Base-by-base conservation (phyloP, 305 asterid genomes). In the Galium porrigens region DNA sequence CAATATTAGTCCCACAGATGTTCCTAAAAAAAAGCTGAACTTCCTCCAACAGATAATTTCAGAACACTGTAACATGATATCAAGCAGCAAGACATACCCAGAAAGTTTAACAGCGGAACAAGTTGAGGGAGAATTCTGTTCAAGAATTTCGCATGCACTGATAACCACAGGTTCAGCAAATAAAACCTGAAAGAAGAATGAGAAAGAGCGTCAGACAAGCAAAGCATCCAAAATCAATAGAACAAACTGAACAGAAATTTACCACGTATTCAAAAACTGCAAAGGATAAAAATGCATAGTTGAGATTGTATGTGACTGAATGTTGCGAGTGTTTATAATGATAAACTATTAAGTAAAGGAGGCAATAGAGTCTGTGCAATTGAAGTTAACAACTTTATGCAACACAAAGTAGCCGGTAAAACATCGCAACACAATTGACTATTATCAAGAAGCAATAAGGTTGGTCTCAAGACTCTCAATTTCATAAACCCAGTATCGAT, bases 111-210 rank as follows among this genome's bases (percentile, higher is more conserved):
- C 87, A n/a, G 82, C 79, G 60, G 94, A 79, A 73, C 94, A 87
- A 51, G 81, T 60, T 68, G 99, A 89, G 57, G 96, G 66, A 60
- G 95, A 89, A 75, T 82, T 85, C 77, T 89, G 99, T 79, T 92
- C 99, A 63, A 92, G 87, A 79, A 92, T 85, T 85, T 92, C 99
- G 75, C 99, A 92, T 62, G 94, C 82, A 67, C 81, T 76, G 65
- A 86, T 73, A 70, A 84, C 84, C 20, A 86, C 95, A 42, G 95
- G 87, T 75, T 89, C 98, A 42, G 88, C 67, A 84, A 92, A 92
- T 69, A 87, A 70, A 78, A 89, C 95, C 99, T 87, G 87, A 68
- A 64, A 72, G 49, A 58, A 74, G 70, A 10, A 25, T 20, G 11
- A 71, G 62, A 20, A 12, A 20, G 41, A 8, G 11, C 4, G 29